Base-by-base conservation (phyloP, 1,284 basidiomycete species). In the Porphyrellus sp. region DNA sequence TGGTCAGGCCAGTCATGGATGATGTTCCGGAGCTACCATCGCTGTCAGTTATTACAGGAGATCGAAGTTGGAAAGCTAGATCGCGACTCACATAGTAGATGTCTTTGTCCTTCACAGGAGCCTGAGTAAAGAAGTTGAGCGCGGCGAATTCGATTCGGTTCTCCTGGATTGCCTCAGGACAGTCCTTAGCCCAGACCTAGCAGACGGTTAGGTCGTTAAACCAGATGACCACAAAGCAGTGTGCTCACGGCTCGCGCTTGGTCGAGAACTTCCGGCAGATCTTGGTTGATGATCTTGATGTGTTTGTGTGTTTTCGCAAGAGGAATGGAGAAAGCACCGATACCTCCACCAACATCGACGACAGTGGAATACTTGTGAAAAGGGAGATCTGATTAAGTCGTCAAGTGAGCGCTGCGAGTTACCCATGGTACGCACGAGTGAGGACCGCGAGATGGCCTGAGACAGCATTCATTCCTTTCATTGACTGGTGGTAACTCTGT, bases 301-400 rank as follows among this genome's bases (percentile, higher is more conserved):
- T 69, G 40, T 23, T 61, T 64, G 46, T 66, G 53, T n/a, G 37
- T 58, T 23, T 58, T 59, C 5, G 63, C 61, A 2, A 72, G 57
- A 9, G 63, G 57, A 11, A 71, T 56, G 11, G 67, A 58, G 40
- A 68, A 66, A 13, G 58, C 58, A 23, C 68, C 69, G 7, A 70
- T 60, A 23, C 68, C 69, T 51, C 66, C 69, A 20, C 69, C 70
- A 6, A 70, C 59, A 41, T 70, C 68, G 13, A 70, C 62, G 24
- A 71, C 52, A 6, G 58, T 57, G 0, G 65, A 60, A 18, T 58
- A 63, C 25, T 60, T 54, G 31, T 56, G 60, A 9, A 67, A 70
- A 12, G 66, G 67, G 33, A 64, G 69, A 0, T 59, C 67, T 68
- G 33, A 21, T 15, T 21, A 9, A 9, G 4, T 3, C 5, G 5